These are phyloP conservation scores for Tuber aestivum DNA, from an alignment of 495 filamentous ascomycete species.

Conservation along the genomic window DNA sequence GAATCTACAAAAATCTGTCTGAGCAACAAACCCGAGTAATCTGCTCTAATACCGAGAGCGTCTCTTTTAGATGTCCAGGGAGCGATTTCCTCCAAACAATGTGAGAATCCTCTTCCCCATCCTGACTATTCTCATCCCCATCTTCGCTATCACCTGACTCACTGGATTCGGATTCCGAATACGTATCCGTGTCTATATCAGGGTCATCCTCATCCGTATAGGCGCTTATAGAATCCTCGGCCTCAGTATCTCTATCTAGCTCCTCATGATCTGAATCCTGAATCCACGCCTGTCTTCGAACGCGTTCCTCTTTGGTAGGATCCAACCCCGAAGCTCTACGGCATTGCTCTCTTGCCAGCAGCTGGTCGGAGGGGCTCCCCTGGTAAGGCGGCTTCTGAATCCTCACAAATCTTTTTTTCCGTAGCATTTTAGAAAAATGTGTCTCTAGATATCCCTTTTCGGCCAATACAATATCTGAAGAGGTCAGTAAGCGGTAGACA, in stretches of 20 bases:
- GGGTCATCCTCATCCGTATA: slow-evolving; percentile 5
- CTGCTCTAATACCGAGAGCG: slow-evolving; percentile 29
- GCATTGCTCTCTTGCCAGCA: background rate
- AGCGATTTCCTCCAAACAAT: slow-evolving; percentile 23
- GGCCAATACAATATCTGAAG: background rate
- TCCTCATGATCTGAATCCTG: background rate
- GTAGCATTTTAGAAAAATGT: background rate
- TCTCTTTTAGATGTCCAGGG: slow-evolving; percentile 34
- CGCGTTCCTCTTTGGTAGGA: background rate
- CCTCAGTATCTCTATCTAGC: background rate
- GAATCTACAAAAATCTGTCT: background rate
- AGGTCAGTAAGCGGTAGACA: background rate
- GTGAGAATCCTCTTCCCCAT: slow-evolving; percentile 16
- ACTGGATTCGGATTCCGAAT: background rate
- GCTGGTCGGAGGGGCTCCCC: background rate
- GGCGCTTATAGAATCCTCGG: background rate
- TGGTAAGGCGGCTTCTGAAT: background rate
- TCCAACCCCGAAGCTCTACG: background rate
- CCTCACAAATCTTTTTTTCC: background rate
- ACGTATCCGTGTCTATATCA: slow-evolving; percentile 10
- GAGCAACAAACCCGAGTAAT: slow-evolving; percentile 28
- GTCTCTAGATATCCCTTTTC: background rate
- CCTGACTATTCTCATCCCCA: background rate
- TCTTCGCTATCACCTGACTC: slow-evolving; percentile 7
- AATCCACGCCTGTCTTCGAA: background rate